Evolutionary conservation across 768 basidiomycete genomes (phyloP).

Genomic region (Dictyophora rubrovolvata): DNA sequence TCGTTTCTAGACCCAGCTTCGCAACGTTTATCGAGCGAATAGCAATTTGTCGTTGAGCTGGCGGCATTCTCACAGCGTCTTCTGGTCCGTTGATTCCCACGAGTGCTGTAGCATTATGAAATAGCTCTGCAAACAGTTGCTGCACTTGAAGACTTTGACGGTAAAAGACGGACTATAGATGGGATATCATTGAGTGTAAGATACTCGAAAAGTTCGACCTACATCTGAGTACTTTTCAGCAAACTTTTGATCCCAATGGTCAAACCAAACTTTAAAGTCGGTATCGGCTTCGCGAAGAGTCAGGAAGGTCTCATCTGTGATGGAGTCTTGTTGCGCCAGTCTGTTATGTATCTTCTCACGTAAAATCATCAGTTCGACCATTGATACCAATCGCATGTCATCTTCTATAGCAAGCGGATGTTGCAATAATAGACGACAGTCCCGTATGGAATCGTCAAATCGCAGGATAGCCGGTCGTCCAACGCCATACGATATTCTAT

Average conservation of each 20-base stretch:
- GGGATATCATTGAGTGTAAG: background rate
- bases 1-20: slow-evolving; percentile 70
- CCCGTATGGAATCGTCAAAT: slow-evolving; percentile 83
- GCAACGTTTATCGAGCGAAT: slow-evolving; percentile 78
- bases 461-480: slow-evolving; percentile 88
- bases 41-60: slow-evolving; percentile 68
- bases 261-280: slow-evolving; percentile 77
- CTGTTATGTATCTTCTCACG: slow-evolving; percentile 80
- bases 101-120: slow-evolving; percentile 75
- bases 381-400: slow-evolving; percentile 90
- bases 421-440: slow-evolving; percentile 68
- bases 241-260: slow-evolving; percentile 68
- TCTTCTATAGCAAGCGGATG: slow-evolving; percentile 88
- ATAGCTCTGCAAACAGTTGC: slow-evolving; percentile 75
- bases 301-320: slow-evolving; percentile 63
- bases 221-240: slow-evolving; percentile 78
- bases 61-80: slow-evolving; percentile 78
- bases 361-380: slow-evolving; percentile 85
- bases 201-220: slow-evolving; percentile 22
- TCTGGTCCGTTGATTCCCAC: slow-evolving; percentile 77
- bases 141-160: slow-evolving; percentile 83
- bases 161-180: slow-evolving; percentile 54
- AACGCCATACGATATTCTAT: slow-evolving; percentile 89
- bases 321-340: slow-evolving; percentile 64
- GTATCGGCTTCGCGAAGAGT: slow-evolving; percentile 62